Conservation (phyloP, 1,284 basidiomycete species). For the Apiotrichum brassicae region DNA sequence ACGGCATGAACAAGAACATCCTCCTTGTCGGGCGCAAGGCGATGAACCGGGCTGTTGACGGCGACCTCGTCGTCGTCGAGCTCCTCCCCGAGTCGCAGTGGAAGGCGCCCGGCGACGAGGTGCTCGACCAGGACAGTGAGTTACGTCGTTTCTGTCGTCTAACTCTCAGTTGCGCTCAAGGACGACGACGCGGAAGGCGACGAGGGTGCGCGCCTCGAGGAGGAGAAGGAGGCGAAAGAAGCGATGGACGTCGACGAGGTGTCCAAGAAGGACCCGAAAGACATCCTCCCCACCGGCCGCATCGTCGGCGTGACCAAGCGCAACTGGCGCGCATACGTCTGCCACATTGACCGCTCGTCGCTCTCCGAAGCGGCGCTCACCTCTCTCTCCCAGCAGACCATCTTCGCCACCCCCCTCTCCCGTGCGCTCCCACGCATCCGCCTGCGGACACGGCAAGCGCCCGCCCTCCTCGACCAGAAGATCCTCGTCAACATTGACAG, state of each 20-base stretch:
- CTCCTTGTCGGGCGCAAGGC: constrained; percentile 81
- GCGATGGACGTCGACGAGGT: constrained; percentile 41
- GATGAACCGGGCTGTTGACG: constrained; percentile 93
- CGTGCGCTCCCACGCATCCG: constrained; percentile 88
- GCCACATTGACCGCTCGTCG: constrained; percentile 86
- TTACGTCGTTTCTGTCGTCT: constrained; percentile 4
- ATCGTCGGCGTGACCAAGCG: constrained; percentile 89
- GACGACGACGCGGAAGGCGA: constrained; percentile 93
- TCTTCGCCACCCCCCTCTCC: constrained; percentile 92
- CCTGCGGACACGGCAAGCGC: constrained; percentile 88
- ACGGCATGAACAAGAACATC: constrained; percentile 68
- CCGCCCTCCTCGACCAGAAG: constrained; percentile 81
- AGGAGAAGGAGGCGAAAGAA: constrained; percentile 35
- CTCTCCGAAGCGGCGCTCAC: constrained; percentile 71
- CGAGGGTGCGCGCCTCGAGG: constrained; percentile 59
- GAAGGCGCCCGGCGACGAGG: constrained; percentile 87
- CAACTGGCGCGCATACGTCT: constrained; percentile 95
- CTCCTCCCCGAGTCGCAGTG: constrained; percentile 83
- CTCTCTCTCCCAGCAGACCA: constrained; percentile 79
- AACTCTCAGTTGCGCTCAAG: constrained; percentile 62
- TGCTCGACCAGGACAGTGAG: constrained; percentile 83
- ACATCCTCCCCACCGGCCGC: constrained; percentile 73
- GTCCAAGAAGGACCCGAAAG: constrained; percentile 46
- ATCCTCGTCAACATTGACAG: constrained; percentile 91
- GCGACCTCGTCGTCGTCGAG: constrained; percentile 88